Base-by-base conservation (phyloP, 2,329 filamentous ascomycete genomes). In the Hypoxylon sp. region DNA sequence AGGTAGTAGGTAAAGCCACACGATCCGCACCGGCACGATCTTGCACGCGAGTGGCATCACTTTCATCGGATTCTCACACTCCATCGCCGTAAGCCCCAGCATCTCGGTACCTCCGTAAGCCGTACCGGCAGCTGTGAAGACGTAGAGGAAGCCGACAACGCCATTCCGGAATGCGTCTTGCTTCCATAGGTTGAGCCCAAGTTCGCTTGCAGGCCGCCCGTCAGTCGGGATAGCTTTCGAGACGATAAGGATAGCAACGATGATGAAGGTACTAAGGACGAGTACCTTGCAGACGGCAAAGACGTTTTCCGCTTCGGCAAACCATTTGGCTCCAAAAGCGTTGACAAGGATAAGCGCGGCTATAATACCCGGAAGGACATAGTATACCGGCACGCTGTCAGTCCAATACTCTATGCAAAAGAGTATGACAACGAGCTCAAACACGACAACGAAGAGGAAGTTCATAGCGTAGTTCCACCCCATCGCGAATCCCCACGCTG, bases 251-350 rank as follows among this genome's bases (percentile, higher is more conserved):
- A 83, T 76, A 11, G 77, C 79, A 3, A 82, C 69, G 45, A 85
- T 70, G 54, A 85, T 80, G 67, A 86, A 86, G 12, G 78, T 78
- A 16, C 77, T 67, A 57, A 79, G 72, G 21, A 81, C 78, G 20
- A 72, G 51, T 49, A 81, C 71, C 62, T 83, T 83, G 51, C 80
- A 73, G 7, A 77, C 67, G 20, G 74, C 74, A n/a, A 83, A 75
- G 11, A 75, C 59, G 46, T 81, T 81, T 61, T 83, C 80, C 25
- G 79, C 73, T 65, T 74, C 76, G 55, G 65, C 75, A 53, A 73
- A 78, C 55, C 72, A 73, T 30, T 62, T 67, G 5, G 79, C 75
- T 1, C 78, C 78, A 34, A 76, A 76, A 19, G 77, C 63, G 42
- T 77, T 73, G 41, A 78, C 73, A 13, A 69, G 46, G 5, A 67